Evolutionary conservation across 306 rosid genomes (phyloP).

Genomic region (Vigna angularis): DNA sequence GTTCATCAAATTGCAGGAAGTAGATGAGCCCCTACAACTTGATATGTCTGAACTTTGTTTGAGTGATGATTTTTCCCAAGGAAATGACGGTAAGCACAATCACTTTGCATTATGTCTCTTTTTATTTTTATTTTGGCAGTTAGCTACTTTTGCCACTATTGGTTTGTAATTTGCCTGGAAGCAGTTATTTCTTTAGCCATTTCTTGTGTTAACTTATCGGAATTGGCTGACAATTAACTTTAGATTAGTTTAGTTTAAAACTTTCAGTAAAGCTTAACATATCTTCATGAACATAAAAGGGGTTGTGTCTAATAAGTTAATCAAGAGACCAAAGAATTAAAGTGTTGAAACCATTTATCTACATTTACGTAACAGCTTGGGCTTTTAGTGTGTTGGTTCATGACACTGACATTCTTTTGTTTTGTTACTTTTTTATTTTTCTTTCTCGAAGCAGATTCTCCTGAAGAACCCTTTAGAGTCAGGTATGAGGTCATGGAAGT

Average conservation of each 20-base stretch:
- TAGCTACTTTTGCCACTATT: neutral
- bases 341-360: constrained; percentile 2
- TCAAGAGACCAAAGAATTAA: neutral
- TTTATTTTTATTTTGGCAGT: neutral
- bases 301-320: constrained; percentile 21
- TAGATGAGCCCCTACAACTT: constrained; percentile 88
- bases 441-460: constrained; percentile 56
- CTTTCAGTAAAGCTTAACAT: neutral
- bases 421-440: constrained; percentile 16
- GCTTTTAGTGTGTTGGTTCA: constrained; percentile 1
- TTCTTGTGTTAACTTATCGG: constrained; percentile 4
- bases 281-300: neutral
- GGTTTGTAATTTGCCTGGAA: constrained; percentile 20
- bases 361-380: constrained; percentile 3
- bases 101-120: neutral
- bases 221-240: neutral
- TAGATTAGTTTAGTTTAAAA: neutral
- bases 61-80: constrained; percentile 73
- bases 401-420: neutral
- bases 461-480: constrained; percentile 82
- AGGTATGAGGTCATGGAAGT: constrained; percentile 86
- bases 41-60: constrained; percentile 89
- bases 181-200: neutral
- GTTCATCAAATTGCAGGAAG: constrained; percentile 69
- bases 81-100: constrained; percentile 66